Evolutionary conservation across 306 rosid species (phyloP).

Genomic region (Arachis hypogaea): DNA sequence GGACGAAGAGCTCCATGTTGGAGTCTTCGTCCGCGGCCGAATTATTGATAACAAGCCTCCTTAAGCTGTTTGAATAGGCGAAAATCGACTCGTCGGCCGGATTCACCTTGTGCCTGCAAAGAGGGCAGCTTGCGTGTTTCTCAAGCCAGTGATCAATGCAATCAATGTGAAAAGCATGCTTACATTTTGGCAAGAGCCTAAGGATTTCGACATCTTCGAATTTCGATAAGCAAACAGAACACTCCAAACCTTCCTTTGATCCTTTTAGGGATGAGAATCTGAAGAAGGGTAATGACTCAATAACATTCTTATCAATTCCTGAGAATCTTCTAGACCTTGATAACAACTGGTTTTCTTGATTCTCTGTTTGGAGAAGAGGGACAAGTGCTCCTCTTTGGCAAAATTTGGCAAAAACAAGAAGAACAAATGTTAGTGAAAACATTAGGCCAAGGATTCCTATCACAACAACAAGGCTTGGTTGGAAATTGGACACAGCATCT

Average conservation of each 20-base stretch:
- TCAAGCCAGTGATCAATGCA: slow-evolving; percentile 97
- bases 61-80: slow-evolving; percentile 68
- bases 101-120: slow-evolving; percentile 74
- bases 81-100: slow-evolving; percentile 62
- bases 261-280: slow-evolving; percentile 86
- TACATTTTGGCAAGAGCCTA: slow-evolving; percentile 83
- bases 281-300: slow-evolving; percentile 97
- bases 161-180: slow-evolving; percentile 86
- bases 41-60: slow-evolving; percentile 43
- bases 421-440: slow-evolving; percentile 64
- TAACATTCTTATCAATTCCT: slow-evolving; percentile 77
- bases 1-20: slow-evolving; percentile 73
- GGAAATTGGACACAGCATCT: slow-evolving; percentile 46
- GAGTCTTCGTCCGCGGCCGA: slow-evolving; percentile 66
- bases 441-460: slow-evolving; percentile 56
- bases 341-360: slow-evolving; percentile 38
- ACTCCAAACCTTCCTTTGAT: slow-evolving; percentile 84
- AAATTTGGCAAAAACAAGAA: slow-evolving; percentile 66
- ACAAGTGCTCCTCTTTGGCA: slow-evolving; percentile 46
- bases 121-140: slow-evolving; percentile 89
- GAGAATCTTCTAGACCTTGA: slow-evolving; percentile 73
- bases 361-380: slow-evolving; percentile 29
- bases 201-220: slow-evolving; percentile 83
- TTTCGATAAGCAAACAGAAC: slow-evolving; percentile 82
- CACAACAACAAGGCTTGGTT: slow-evolving; percentile 78